Base-by-base conservation (phyloP, 768 basidiomycete species). In the Hydnomerulius pinastri region DNA sequence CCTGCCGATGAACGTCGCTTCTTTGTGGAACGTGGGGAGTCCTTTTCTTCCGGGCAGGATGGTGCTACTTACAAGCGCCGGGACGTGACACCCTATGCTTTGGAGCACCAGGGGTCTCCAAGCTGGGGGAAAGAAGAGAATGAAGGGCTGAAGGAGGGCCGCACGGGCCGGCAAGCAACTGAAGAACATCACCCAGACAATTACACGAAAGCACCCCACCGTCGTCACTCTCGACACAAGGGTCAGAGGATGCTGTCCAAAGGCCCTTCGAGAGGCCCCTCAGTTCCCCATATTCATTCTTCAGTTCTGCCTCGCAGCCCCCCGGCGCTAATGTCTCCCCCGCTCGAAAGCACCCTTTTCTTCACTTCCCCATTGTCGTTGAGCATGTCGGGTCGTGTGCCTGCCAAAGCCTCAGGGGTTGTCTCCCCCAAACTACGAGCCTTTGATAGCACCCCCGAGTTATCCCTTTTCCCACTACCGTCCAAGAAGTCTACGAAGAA, bases 301-400 rank as follows among this genome's bases (percentile, higher is more conserved):
- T 71, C 70, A 3, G 56, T 78, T 18, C 71, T 87, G 3, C 81
- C 82, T 0, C 70, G 70, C 21, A 83, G 82, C 53, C 85, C 86
- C 0, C 73, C 81, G 2, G 73, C 74, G 51, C 65, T 87, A 29
- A 80, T 71, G 64, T 85, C 79, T 10, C 79, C 81, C 1, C 75
- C 79, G 1, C 70, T 87, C 48, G 77, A 83, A 48, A 77, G 72
- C 23, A 71, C 74, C 23, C 71, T 87, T 24, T 82, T 79, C 57
- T 86, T 87, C 55, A 75, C 76, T 1, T 62, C 46, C 4, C 25
- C 62, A 1, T 12, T 47, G 24, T 57, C 59, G 12, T 55, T 56
- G 23, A 55, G 51, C 4, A 20, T 24, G 6, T 63, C 67, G 8
- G 39, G 50, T 8, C 40, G 37, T 18, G 36, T 25, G 55, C 21